phyloP scores from a whole-genome alignment of 129 eudicot species.

The Mikania micrantha region DNA sequence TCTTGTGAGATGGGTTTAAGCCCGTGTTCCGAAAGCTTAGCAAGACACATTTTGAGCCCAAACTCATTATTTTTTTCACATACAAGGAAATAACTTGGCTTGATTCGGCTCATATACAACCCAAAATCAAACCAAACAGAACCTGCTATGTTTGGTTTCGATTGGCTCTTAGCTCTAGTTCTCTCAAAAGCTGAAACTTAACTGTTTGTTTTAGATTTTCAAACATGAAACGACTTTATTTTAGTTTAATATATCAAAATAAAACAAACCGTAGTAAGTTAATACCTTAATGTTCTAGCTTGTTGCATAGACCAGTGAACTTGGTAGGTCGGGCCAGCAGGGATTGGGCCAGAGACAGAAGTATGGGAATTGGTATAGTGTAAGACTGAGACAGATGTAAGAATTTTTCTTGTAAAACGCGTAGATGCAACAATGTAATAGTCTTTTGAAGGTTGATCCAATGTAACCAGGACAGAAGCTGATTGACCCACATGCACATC shows the following conservation, averaged over 20 bases:
- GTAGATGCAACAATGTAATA: slow-evolving; percentile 88
- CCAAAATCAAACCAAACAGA: no score
- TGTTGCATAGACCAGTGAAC: slow-evolving; percentile 77
- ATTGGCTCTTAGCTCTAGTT: no score
- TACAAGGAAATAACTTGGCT: no score
- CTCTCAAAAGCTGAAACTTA: background rate
- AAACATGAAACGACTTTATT: background rate
- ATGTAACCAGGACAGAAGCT: slow-evolving; percentile 69
- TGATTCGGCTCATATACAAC: no score
- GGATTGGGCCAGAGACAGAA: slow-evolving; percentile 72
- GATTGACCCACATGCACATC: slow-evolving; percentile 98
- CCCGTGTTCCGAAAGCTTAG: background rate
- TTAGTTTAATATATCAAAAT: background rate
- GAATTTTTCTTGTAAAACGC: slow-evolving; percentile 51
- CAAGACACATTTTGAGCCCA: background rate
- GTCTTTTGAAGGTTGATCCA: slow-evolving; percentile 81
- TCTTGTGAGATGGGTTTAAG: background rate
- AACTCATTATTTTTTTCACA: background rate
- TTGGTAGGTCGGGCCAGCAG: slow-evolving; percentile 60
- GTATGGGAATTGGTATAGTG: slow-evolving; percentile 72
- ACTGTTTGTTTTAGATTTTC: background rate
- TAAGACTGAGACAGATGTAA: slow-evolving; percentile 54
- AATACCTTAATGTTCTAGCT: slow-evolving; percentile 73
- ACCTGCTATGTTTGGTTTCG: no score
- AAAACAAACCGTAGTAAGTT: background rate